Conservation (phyloP, 148 eudicot species). For the Rhododendron henanense region DNA sequence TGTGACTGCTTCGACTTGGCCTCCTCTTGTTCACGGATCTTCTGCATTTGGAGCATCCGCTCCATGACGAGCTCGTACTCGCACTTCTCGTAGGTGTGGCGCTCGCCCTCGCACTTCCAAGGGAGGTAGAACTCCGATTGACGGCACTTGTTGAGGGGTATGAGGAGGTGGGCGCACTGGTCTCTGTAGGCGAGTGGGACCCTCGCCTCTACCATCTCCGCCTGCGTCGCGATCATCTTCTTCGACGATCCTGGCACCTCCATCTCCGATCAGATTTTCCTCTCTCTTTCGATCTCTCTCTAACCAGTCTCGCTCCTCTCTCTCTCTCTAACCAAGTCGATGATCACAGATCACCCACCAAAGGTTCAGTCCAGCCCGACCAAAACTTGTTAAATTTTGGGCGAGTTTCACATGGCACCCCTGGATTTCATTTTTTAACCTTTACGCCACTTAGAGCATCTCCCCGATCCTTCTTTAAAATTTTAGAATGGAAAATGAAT, state of each 20-base stretch:
- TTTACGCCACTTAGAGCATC: no score
- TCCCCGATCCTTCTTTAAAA: no score
- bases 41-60: constrained; percentile 89
- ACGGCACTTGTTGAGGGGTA: constrained; percentile 94
- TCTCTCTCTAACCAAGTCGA: background rate
- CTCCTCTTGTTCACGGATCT: constrained; percentile 55
- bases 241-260: constrained; percentile 80
- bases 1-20: constrained; percentile 19
- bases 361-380: no score
- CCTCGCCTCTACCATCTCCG: constrained; percentile 68
- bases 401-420: no score
- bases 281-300: constrained; percentile 9
- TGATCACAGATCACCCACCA: no score
- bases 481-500: no score
- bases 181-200: constrained; percentile 84
- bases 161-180: constrained; percentile 92
- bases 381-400: no score
- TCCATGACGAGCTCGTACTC: constrained; percentile 99
- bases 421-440: no score
- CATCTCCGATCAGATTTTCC: constrained; percentile 22
- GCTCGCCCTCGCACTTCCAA: constrained; percentile 87
- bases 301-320: background rate
- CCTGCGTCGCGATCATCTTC: constrained; percentile 93
- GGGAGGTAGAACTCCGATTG: constrained; percentile 79
- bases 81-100: constrained; percentile 92